Evolutionary conservation across 2,329 filamentous ascomycete species (phyloP), one percentile per base, ranked within the genome.

Genomic region (Plectosphaerella plurivora): DNA sequence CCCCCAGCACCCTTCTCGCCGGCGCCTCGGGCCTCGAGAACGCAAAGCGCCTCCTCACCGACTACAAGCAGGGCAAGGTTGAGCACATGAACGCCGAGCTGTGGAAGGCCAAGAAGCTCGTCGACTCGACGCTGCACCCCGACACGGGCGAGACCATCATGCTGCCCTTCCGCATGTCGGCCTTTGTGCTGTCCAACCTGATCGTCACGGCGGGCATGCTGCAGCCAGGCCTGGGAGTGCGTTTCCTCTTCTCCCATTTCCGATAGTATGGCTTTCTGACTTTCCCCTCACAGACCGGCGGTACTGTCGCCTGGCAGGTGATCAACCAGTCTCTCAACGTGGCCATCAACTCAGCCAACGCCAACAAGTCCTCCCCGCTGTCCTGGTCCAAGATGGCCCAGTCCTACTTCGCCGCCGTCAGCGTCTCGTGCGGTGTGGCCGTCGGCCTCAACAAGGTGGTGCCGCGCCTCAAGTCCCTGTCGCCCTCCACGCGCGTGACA

Each of bases 311-410:
- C 59, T 99, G 94, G 94, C 94, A 99, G 73, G 84, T 97, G 53
- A 84, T 89, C 60, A 99, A 99, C 73, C 94, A 99, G 75, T 97
- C 92, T 12, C 86, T 99, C 62, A 99, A 99, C 69, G 94, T 99
- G 25, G 93, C 91, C 60, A 93, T 99, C 79, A 99, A 99, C 80
- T 91, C 85, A 68, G 89, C 93, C 66, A 99, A 99, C 70, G 91
- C 93, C 57, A 99, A 99, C 81, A 99, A 99, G 72, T 96, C 91
- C 39, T 92, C 91, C 3, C 91, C 93, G 1, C 81, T 97, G 57
- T 88, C 89, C 18, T 87, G 84, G 54, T 82, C 83, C 20, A 89
- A 90, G 60, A 86, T 99, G 57, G 82, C 87, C 56, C 86, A 96
- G 71, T 97, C 91, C 49, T 99, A 97, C 77, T 82, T 88, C 66